phyloP scores from a whole-genome alignment of 1,284 basidiomycete genomes.

The Ganoderma multipileum region DNA sequence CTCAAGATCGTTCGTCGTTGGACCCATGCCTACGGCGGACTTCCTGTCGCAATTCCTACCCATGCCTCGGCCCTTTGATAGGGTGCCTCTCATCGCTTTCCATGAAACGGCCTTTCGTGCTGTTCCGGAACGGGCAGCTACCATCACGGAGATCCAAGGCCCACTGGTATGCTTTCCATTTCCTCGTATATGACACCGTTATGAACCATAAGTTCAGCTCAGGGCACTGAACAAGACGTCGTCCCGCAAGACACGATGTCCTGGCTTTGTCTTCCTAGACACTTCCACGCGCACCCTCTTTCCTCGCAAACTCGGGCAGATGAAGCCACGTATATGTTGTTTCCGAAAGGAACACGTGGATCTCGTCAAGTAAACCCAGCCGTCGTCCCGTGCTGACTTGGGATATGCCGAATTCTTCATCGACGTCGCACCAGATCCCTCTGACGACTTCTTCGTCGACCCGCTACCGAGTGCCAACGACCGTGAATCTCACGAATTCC shows the following conservation, averaged over 20 bases:
- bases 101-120: too few species aligned
- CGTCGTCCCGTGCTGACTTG: not conserved
- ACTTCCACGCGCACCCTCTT: not conserved
- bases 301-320: not conserved
- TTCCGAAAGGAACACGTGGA: not conserved
- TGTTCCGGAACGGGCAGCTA: too few species aligned
- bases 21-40: too few species aligned
- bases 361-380: too few species aligned
- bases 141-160: too few species aligned
- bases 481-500: conserved; percentile 9
- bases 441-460: not conserved
- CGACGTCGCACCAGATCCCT: not conserved
- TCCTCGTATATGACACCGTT: too few species aligned
- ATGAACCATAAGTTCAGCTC: too few species aligned
- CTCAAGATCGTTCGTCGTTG: too few species aligned
- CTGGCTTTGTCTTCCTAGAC: not conserved
- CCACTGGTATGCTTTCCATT: too few species aligned
- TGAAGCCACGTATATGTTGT: not conserved
- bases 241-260: not conserved
- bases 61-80: too few species aligned
- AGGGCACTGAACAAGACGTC: not conserved
- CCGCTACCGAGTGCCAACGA: not conserved
- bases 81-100: too few species aligned
- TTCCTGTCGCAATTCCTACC: too few species aligned
- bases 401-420: not conserved